These are phyloP conservation scores for Myxozyma kluyveri DNA, from an alignment of 805 yeast genomes.

Conservation along the genomic window DNA sequence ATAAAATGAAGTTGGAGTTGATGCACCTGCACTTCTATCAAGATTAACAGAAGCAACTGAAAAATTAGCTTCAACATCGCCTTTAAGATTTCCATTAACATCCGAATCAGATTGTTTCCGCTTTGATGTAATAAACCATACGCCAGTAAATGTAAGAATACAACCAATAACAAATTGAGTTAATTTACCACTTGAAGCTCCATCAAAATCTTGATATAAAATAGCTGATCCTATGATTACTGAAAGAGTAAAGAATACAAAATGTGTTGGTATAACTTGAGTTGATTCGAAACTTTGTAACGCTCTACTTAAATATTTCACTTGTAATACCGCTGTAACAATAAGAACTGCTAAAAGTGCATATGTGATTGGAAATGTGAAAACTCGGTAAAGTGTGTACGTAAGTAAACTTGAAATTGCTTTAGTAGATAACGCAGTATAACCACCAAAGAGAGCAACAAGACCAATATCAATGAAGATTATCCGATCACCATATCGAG, in stretches of 20 bases:
- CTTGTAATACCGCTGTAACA: constrained; percentile 45
- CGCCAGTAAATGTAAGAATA: constrained; percentile 44
- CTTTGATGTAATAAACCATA: constrained; percentile 40
- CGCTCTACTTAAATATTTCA: constrained; percentile 42
- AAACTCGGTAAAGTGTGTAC: constrained; percentile 27
- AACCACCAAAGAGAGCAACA: constrained; percentile 48
- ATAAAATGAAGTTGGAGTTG: constrained; percentile 21
- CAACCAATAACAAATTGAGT: constrained; percentile 41
- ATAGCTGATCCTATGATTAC: constrained; percentile 46
- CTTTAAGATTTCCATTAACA: background rate
- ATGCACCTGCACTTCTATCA: constrained; percentile 20
- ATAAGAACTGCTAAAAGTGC: constrained; percentile 37
- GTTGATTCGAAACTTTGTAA: constrained; percentile 45
- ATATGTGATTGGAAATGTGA: constrained; percentile 38
- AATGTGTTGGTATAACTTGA: constrained; percentile 51
- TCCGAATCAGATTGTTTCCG: no score
- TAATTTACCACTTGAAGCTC: constrained; percentile 32
- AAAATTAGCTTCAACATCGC: background rate
- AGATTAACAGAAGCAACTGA: constrained; percentile 26
- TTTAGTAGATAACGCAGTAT: constrained; percentile 49
- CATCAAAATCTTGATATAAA: constrained; percentile 44
- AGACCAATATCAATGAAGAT: constrained; percentile 39
- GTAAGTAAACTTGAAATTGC: constrained; percentile 40
- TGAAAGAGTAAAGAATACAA: constrained; percentile 47
- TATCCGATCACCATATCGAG: constrained; percentile 21